A percentile compares a stretch with the other conserved stretches of the same genome.
Evolutionary conservation across 2,329 filamentous ascomycete genomes (phyloP).

Genomic region (Parastagonospora avenae): DNA sequence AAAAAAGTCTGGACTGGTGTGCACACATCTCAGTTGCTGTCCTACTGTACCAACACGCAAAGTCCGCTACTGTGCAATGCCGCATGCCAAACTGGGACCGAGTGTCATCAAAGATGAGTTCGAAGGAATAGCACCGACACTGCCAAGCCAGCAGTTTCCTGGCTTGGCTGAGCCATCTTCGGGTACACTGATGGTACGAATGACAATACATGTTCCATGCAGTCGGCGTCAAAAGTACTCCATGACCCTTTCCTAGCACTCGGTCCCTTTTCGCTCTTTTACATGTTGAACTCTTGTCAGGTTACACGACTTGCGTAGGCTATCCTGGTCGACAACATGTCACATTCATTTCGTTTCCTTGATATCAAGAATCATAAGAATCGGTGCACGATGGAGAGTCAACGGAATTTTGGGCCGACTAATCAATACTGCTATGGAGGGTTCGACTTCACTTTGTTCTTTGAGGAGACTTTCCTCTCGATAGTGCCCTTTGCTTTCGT

Average conservation of each 20-base stretch:
- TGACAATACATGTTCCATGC: not conserved
- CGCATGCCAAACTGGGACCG: not conserved
- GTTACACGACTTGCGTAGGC: not conserved
- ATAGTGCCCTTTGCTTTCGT: constrained; percentile 17
- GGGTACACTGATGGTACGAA: not conserved
- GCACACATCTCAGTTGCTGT: not conserved
- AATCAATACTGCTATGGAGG: constrained; percentile 12
- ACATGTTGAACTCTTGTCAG: not conserved
- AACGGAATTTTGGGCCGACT: constrained; percentile 12
- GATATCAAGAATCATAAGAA: constrained; percentile 1
- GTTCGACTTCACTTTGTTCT: constrained; percentile 26
- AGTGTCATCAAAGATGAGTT: not conserved
- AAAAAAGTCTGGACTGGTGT: not conserved
- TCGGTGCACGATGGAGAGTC: constrained; percentile 14
- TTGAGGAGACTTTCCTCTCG: constrained; percentile 24
- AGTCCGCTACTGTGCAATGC: constrained; percentile 1
- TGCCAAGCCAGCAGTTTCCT: not conserved
- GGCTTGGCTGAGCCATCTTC: not conserved
- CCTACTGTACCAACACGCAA: not conserved
- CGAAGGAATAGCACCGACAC: not conserved
- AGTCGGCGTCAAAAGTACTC: not conserved
- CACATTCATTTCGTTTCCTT: constrained; percentile 1
- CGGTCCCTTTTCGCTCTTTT: constrained; percentile 2
- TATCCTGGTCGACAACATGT: constrained; percentile 4
- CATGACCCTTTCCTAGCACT: not conserved